Conservation (phyloP, 1,139 yeast genomes). For the Blastobotrys arbuscula region DNA sequence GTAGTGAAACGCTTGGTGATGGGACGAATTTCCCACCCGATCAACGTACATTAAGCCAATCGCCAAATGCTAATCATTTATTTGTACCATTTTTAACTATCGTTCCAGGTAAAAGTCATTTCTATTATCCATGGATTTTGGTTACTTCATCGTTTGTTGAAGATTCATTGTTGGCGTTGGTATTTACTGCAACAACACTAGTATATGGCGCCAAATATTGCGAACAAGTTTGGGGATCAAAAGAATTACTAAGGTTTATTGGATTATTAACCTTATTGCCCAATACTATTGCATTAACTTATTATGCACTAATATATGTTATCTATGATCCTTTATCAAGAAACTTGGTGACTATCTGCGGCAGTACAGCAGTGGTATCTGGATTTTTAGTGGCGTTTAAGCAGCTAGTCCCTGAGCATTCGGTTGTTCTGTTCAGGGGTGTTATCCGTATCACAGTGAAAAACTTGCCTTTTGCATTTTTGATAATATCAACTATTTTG, state of each 20-base stretch:
- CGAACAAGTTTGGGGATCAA: slow-evolving; percentile 52
- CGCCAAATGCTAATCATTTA: slow-evolving; percentile 32
- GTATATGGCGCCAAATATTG: slow-evolving; percentile 50
- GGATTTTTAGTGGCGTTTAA: slow-evolving; percentile 82
- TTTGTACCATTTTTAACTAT: slow-evolving; percentile 60
- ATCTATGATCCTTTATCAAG: slow-evolving; percentile 10
- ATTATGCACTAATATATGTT: slow-evolving; percentile 13
- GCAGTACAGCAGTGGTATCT: slow-evolving; percentile 64
- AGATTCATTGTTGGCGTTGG: slow-evolving; percentile 46
- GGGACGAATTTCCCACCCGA: slow-evolving; percentile 19
- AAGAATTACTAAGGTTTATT: slow-evolving; percentile 56
- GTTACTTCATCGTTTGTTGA: slow-evolving; percentile 70
- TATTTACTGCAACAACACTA: slow-evolving; percentile 47
- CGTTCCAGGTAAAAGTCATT: slow-evolving; percentile 52
- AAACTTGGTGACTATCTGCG: slow-evolving; percentile 46
- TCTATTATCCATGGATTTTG: slow-evolving; percentile 70
- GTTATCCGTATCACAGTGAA: slow-evolving; percentile 56
- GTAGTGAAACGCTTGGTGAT: slow-evolving; percentile 13
- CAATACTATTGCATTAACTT: slow-evolving; percentile 31
- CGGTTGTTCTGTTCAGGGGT: slow-evolving; percentile 61
- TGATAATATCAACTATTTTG: slow-evolving; percentile 33
- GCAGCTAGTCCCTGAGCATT: slow-evolving; percentile 85
- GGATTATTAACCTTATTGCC: slow-evolving; percentile 55
- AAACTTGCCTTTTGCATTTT: slow-evolving; percentile 63
- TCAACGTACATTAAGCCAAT: slow-evolving; percentile 9